Evolutionary conservation across 2,329 filamentous ascomycete species (phyloP), one percentile per base, ranked within the genome.

Genomic region (Neofusicoccum cordaticola): DNA sequence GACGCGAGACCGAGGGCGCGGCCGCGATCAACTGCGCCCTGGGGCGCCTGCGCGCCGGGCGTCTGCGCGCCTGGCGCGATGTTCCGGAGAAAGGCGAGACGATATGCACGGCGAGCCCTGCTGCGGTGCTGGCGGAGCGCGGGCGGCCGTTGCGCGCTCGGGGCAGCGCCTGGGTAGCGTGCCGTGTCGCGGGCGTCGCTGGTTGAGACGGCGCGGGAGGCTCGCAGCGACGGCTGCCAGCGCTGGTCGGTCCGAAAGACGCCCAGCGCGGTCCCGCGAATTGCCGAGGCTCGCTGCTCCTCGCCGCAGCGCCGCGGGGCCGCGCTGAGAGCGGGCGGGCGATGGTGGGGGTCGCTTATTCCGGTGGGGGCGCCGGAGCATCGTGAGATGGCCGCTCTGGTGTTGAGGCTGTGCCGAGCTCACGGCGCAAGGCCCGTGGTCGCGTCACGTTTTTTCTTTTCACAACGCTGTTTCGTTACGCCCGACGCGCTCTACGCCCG

Each of bases 321-420:
- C 37, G 37, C 27, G 27, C 52, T 34, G 53, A 58, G 22, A 41
- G 53, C 53, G 44, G 53, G 34, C 44, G 44, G 53, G 53, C 53
- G 53, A 41, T 44, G 41, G 44, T 45, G 22, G 35, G 39, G 37
- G 22, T 58, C 53, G 53, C 53, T 58, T 45, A 12, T n/a, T 42
- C 15, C 22, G 27, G 22, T 58, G 39, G 52, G 52, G 52, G 42
- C 37, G 37, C 17, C 35, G 51, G 15, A 42, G 53, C 53, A 58
- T 58, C 53, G 53, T 58, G 53, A 58, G 39, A 42, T 44, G 53
- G 22, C 53, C 41, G 39, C 19, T 35, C 53, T 58, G 53, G 53
- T 58, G 53, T 58, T 58, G 53, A 58, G 53, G 53, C 53, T 58
- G 39, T 58, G 52, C 37, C 52, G 35, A 31, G 27, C 27, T 5